phyloP scores from a whole-genome alignment of 2,329 filamentous ascomycete species.

The Cordyceps javanica region DNA sequence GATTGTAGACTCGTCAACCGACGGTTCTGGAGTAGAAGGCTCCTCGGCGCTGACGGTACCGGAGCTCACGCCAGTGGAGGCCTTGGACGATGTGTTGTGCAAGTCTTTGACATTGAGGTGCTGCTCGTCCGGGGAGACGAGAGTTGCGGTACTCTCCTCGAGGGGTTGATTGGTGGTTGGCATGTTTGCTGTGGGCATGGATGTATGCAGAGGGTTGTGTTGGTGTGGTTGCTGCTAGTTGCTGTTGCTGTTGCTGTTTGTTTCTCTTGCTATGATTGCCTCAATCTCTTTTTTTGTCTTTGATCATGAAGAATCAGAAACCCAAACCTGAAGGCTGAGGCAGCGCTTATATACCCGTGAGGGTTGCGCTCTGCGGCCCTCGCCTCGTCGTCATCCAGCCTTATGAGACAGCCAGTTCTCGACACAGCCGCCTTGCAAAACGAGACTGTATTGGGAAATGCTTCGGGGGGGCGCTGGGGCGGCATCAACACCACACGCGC shows the following conservation, averaged over 20 bases:
- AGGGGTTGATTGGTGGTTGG: neutral
- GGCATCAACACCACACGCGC: neutral
- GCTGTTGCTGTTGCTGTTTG: neutral
- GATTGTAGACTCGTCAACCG: neutral
- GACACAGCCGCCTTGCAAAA: neutral
- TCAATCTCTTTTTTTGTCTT: neutral
- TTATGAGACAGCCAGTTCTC: neutral
- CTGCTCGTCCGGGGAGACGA: neutral
- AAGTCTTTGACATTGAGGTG: neutral
- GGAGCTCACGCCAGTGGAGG: neutral
- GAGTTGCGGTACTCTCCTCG: neutral
- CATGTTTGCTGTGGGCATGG: neutral
- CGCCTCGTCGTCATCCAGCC: neutral
- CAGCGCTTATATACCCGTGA: neutral
- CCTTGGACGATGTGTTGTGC: neutral
- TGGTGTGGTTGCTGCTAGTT: neutral
- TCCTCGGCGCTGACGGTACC: constrained; percentile 2
- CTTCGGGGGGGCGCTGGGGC: neutral
- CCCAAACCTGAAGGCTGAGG: neutral
- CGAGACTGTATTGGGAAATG: neutral
- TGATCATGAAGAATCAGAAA: neutral
- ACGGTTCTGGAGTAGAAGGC: neutral
- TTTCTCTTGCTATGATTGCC: neutral
- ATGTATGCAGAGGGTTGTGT: neutral
- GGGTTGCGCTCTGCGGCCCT: neutral